Conservation (phyloP, 768 basidiomycete species). For the Fibroporia radiculosa region DNA sequence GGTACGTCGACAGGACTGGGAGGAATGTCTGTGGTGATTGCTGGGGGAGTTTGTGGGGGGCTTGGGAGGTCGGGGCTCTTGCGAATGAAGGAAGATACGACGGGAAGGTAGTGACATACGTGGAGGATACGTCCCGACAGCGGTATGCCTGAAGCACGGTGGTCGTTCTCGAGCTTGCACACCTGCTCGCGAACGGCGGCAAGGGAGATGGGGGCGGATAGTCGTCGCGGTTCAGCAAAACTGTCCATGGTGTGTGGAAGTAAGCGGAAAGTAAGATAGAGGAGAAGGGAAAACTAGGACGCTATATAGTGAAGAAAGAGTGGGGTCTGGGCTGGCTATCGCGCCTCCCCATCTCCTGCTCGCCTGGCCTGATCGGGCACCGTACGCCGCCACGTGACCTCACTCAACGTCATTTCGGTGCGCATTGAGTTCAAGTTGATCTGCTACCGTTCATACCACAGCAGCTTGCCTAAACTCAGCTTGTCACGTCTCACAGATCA, state of each 20-base stretch:
- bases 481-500: background rate
- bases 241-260: conserved; percentile 45
- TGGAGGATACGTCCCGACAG: conserved; percentile 89
- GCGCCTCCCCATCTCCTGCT: background rate
- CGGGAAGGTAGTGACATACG: conserved; percentile 84
- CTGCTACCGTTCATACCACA: background rate
- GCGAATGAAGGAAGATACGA: conserved; percentile 55
- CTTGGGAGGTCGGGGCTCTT: conserved; percentile 43
- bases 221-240: conserved; percentile 49
- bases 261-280: background rate
- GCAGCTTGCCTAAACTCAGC: background rate
- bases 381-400: background rate
- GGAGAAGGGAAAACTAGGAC: no score
- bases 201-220: conserved; percentile 47
- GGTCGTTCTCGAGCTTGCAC: conserved; percentile 60
- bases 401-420: background rate
- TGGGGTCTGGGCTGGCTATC: background rate
- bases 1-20: conserved; percentile 13
- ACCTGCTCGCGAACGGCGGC: conserved; percentile 72
- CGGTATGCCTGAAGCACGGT: conserved; percentile 57
- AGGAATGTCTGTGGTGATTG: conserved; percentile 41
- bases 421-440: background rate
- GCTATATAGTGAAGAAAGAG: no score
- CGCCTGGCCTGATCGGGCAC: background rate
- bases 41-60: conserved; percentile 76